Evolutionary conservation across 2,329 filamentous ascomycete genomes (phyloP).

Genomic region (Hymenoscyphus occultus): DNA sequence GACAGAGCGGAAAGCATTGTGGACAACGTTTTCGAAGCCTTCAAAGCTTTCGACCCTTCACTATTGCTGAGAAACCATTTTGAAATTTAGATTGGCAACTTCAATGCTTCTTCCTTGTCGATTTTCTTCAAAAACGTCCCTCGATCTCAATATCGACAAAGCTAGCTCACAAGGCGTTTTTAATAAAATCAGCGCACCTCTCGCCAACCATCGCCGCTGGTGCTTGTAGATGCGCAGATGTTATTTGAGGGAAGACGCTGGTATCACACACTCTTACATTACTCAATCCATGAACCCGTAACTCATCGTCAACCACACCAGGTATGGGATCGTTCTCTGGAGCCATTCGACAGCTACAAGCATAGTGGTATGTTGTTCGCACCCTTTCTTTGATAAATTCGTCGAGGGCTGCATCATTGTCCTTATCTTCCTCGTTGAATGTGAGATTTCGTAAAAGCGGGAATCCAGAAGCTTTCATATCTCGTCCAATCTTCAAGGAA

Average conservation of each 20-base stretch:
- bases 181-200: too few relatives aligned
- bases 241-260: background rate
- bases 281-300: background rate
- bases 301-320: slow-evolving; percentile 10
- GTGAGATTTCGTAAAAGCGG: slow-evolving; percentile 6
- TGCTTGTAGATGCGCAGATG: too few relatives aligned
- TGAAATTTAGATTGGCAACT: too few relatives aligned
- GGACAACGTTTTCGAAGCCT: too few relatives aligned
- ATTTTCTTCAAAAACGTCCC: too few relatives aligned
- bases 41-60: too few relatives aligned
- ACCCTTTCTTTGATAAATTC: background rate
- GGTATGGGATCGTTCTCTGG: slow-evolving; percentile 1
- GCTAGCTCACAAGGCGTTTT: too few relatives aligned
- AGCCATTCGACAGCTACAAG: slow-evolving; percentile 5
- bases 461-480: slow-evolving; percentile 13
- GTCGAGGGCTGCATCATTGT: background rate
- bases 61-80: too few relatives aligned
- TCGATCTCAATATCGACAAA: too few relatives aligned
- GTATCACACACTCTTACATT: slow-evolving; percentile 1
- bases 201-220: too few relatives aligned
- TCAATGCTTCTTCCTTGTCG: too few relatives aligned
- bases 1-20: too few relatives aligned
- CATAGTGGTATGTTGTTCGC: background rate
- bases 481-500: slow-evolving; percentile 7
- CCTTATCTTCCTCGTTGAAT: background rate